Conservation (phyloP, 1,139 yeast genomes). For the Meyerozyma guilliermondii region DNA sequence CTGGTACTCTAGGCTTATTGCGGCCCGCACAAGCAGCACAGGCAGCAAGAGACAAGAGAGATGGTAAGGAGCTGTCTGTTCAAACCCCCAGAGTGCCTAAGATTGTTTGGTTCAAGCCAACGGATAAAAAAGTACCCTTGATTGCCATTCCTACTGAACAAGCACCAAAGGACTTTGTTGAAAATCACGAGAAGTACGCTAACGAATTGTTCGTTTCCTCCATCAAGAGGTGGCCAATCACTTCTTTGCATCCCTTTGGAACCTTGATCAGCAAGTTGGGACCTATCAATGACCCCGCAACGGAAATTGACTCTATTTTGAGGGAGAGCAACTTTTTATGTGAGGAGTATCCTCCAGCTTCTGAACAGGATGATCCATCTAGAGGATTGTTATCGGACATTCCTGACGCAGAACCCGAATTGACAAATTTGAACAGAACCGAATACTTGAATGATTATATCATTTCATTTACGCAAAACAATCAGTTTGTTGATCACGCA, state of each 20-base stretch:
- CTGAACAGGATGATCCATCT: constrained; percentile 17
- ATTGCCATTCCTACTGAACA: constrained; percentile 98
- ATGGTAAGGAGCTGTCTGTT: constrained; percentile 44
- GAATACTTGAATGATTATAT: constrained; percentile 61
- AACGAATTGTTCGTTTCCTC: constrained; percentile 88
- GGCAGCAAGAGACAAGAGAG: constrained; percentile 65
- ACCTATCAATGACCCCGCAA: constrained; percentile 65
- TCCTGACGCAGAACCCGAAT: constrained; percentile 33
- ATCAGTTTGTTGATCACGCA: constrained; percentile 67
- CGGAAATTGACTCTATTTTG: constrained; percentile 84
- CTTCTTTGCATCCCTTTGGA: constrained; percentile 96
- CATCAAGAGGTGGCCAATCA: constrained; percentile 98
- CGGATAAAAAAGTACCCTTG: constrained; percentile 94
- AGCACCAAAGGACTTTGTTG: constrained; percentile 94
- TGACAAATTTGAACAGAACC: constrained; percentile 38
- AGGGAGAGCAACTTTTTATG: constrained; percentile 90
- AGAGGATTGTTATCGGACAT: constrained; percentile 25
- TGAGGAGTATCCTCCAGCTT: constrained; percentile 66
- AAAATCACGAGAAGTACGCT: constrained; percentile 78
- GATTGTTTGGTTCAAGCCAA: constrained; percentile 98
- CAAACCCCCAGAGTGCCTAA: constrained; percentile 67
- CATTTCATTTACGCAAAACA: constrained; percentile 62
- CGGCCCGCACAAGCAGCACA: constrained; percentile 97
- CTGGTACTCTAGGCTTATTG: constrained; percentile 87
- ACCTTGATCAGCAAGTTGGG: constrained; percentile 87